A percentile compares a stretch with the other conserved stretches of the same genome.
Evolutionary conservation across 306 rosid species (phyloP).

Genomic region (Cicer bijugum): DNA sequence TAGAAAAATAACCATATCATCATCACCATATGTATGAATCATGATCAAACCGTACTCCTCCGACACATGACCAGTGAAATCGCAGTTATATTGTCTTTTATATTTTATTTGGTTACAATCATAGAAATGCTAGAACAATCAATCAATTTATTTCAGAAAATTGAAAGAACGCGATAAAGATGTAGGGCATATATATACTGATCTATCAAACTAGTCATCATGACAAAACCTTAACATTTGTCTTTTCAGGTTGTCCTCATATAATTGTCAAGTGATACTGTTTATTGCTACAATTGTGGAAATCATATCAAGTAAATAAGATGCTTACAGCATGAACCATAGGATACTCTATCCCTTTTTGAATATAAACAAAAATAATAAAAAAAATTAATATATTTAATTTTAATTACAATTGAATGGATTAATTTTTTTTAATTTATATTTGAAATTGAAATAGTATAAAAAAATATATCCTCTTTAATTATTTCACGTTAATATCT

Average conservation of each 20-base stretch:
- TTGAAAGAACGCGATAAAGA: slow-evolving; percentile 54
- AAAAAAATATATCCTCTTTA: slow-evolving; percentile 28
- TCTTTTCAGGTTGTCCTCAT: slow-evolving; percentile 89
- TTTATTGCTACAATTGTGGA: slow-evolving; percentile 46
- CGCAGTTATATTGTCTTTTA: slow-evolving; percentile 60
- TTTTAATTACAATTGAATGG: too few species aligned
- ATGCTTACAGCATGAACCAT: slow-evolving; percentile 46
- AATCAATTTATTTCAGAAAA: slow-evolving; percentile 55
- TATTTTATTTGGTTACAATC: slow-evolving; percentile 56
- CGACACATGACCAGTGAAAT: slow-evolving; percentile 57
- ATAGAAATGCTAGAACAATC: slow-evolving; percentile 64
- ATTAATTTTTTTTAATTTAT: too few species aligned
- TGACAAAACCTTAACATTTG: slow-evolving; percentile 97
- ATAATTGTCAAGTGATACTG: slow-evolving; percentile 61
- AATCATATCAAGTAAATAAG: slow-evolving; percentile 37
- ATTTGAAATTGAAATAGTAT: not conserved
- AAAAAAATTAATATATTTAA: too few species aligned
- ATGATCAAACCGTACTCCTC: slow-evolving; percentile 46
- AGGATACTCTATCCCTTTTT: too few species aligned
- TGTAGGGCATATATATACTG: slow-evolving; percentile 66
- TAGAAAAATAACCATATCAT: slow-evolving; percentile 21
- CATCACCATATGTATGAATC: slow-evolving; percentile 31
- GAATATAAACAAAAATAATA: too few species aligned
- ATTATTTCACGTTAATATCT: slow-evolving; percentile 41
- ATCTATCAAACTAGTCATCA: slow-evolving; percentile 67